Percentiles rank a stretch among this genome's conserved stretches.
Evolutionary conservation across 139 green algal species (phyloP).

Genomic region (Desmodesmus armatus): DNA sequence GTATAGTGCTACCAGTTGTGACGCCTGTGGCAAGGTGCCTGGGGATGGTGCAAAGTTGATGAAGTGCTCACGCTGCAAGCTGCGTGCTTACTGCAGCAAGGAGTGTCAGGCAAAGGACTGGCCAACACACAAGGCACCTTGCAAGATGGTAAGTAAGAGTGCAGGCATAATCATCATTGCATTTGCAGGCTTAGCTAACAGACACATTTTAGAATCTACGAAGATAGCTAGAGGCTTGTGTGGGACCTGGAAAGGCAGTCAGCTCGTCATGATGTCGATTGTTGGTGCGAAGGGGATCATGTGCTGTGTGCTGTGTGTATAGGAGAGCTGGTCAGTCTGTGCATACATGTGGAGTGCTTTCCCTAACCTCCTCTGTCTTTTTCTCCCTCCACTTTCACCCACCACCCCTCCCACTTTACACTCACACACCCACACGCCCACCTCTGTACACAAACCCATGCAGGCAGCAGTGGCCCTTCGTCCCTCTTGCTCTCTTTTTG

Average conservation of each 20-base stretch:
- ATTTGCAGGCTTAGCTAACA: background rate
- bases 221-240: too few relatives aligned
- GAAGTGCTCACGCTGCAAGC: conserved; percentile 1
- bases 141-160: background rate
- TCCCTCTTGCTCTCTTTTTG: background rate
- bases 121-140: conserved; percentile 19
- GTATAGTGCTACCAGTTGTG: background rate
- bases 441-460: too few relatives aligned
- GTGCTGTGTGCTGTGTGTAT: background rate
- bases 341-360: background rate
- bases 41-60: background rate
- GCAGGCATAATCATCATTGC: background rate
- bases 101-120: conserved; percentile 16
- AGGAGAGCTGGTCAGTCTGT: background rate
- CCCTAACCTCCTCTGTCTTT: too few relatives aligned
- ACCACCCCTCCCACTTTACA: too few relatives aligned
- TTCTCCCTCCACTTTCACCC: background rate
- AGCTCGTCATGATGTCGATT: background rate
- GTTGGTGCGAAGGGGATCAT: background rate
- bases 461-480: too few relatives aligned
- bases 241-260: too few relatives aligned
- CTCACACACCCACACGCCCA: too few relatives aligned
- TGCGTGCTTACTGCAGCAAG: conserved; percentile 9
- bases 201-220: background rate
- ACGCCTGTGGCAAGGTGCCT: background rate